phyloP scores from a whole-genome alignment of 805 yeast genomes.

The Candida silvatica region DNA sequence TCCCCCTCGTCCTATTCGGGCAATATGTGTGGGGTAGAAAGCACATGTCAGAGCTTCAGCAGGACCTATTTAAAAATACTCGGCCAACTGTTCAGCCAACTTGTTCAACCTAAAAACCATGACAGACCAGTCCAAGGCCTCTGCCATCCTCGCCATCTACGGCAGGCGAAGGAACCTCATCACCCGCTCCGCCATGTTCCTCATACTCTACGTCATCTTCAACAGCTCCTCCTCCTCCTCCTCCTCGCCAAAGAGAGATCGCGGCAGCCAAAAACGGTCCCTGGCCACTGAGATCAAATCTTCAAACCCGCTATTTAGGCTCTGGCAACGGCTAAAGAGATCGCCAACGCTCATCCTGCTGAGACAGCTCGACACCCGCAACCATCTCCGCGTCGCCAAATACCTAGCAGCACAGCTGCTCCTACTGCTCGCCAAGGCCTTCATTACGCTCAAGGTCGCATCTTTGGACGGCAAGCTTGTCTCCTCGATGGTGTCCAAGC shows the following conservation, averaged over 20 bases:
- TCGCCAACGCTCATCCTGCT: slow-evolving; percentile 13
- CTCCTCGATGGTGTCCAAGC: slow-evolving; percentile 67
- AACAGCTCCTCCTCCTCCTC: slow-evolving; percentile 16
- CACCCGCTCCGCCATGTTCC: slow-evolving; percentile 14
- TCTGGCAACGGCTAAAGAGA: slow-evolving; percentile 3
- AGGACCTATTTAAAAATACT: too few species aligned
- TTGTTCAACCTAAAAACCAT: too few species aligned
- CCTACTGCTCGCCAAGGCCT: slow-evolving; percentile 58
- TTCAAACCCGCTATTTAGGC: not conserved
- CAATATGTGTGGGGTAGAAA: too few species aligned
- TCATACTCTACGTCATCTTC: slow-evolving; percentile 18
- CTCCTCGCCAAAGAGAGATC: not conserved
- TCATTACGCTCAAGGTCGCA: slow-evolving; percentile 75
- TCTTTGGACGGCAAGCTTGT: slow-evolving; percentile 80
- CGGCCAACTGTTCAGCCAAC: too few species aligned
- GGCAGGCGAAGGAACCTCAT: slow-evolving; percentile 14
- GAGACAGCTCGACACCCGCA: slow-evolving; percentile 8
- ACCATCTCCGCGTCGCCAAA: slow-evolving; percentile 7
- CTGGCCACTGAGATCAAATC: not conserved
- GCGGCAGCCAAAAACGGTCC: not conserved
- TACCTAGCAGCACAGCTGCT: slow-evolving; percentile 43
- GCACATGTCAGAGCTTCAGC: not conserved
- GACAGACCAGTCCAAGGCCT: not conserved
- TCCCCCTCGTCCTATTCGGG: too few species aligned
- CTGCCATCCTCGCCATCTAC: slow-evolving; percentile 9